Conservation (phyloP, 23 red algal species). For the Gracilaria vermiculophylla region DNA sequence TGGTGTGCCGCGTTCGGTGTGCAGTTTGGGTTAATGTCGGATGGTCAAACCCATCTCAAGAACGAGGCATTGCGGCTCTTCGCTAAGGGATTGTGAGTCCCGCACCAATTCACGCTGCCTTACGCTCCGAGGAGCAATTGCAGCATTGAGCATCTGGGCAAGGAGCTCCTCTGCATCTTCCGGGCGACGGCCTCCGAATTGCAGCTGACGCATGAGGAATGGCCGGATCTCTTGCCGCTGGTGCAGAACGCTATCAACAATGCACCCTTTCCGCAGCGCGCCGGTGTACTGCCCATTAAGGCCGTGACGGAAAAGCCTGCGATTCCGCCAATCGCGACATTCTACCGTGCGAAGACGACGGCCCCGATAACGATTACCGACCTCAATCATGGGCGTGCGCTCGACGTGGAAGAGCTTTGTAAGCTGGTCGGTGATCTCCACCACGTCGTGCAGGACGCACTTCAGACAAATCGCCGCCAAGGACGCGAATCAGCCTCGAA, state of each 20-base stretch:
- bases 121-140: neutral
- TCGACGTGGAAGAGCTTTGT: neutral
- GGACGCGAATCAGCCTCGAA: neutral
- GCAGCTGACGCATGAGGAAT: neutral
- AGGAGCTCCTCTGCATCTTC: neutral
- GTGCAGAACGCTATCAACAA: conserved; percentile 1
- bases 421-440: neutral
- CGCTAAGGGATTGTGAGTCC: neutral
- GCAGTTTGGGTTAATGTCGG: neutral
- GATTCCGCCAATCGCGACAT: neutral
- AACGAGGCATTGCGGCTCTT: neutral
- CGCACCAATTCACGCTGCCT: neutral
- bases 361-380: neutral
- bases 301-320: neutral
- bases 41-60: neutral
- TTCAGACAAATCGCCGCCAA: neutral
- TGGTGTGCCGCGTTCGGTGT: neutral
- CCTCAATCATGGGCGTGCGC: neutral
- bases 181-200: neutral
- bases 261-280: neutral
- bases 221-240: neutral
- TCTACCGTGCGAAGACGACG: neutral
- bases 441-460: neutral
- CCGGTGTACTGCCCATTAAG: neutral
- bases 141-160: neutral